Evolutionary conservation across 129 eudicot genomes (phyloP), one percentile per base, ranked within the genome.

Genomic region (Ambrosia trifida): DNA sequence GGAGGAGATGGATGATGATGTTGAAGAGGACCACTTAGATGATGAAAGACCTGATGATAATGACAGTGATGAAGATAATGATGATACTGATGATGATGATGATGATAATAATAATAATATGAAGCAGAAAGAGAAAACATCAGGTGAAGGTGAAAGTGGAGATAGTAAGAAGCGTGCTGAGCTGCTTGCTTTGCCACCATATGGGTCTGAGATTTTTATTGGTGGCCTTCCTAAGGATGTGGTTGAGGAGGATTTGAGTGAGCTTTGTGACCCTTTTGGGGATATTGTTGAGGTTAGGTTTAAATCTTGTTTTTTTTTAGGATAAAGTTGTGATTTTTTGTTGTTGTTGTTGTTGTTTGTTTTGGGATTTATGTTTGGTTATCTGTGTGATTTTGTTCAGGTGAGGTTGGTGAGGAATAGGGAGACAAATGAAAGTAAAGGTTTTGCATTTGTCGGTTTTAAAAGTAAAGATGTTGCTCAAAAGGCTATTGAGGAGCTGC

Each of bases 401-500:
- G 78, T 88, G 56, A 84, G 91, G 78, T 80, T 95, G 77, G 83
- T 89, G 96, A 95, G 85, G 64, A 95, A 95, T 68, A 84, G 81
- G 72, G 99, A 95, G 67, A 95, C 99, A 67, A 96, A 96, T 72
- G 99, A 95, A 72, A 79, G 84, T 68, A 88, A 88, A 75, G 99
- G 99, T 43, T 95, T 85, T 86, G 99, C 99, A 19, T 95, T 95
- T 86, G 97, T 95, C 17, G 97, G 91, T 31, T 95, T 85, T 70
- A 84, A 53, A 78, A 90, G 96, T 11, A 95, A 84, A 73, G 97
- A 95, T 16, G 91, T 79, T 31, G 97, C 91, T 32, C 97, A 95
- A 63, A 87, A 88, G 81, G 99, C 99, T 17, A 95, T 95, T 66
- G 91, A 95, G 79, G 91, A 90, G 72, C 66, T 95, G 35, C 88